Percentiles rank a stretch among this genome's conserved stretches.
These are phyloP conservation scores for Cardamine chenopodiifolia DNA, from an alignment of 345 rosid genomes.

Conservation along the genomic window DNA sequence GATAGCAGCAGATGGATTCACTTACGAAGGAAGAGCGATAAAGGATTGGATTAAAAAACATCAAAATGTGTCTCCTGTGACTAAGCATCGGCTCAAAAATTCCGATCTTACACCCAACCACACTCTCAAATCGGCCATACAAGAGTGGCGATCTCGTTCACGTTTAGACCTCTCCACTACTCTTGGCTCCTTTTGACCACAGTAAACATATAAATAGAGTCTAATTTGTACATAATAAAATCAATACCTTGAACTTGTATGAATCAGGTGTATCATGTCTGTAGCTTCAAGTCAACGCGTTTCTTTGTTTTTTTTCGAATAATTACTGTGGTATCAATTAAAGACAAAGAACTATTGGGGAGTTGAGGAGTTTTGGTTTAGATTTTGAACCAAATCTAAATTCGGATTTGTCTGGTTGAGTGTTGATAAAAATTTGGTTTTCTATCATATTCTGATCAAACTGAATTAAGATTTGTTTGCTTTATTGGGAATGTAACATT, in stretches of 20 bases:
- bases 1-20: conserved; percentile 86
- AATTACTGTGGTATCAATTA: background rate
- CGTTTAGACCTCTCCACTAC: conserved; percentile 38
- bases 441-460: background rate
- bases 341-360: background rate
- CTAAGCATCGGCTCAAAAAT: conserved; percentile 63
- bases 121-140: conserved; percentile 69
- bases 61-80: conserved; percentile 66
- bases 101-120: conserved; percentile 58
- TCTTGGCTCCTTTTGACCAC: conserved; percentile 37
- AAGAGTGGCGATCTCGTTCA: conserved; percentile 69
- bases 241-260: conserved; percentile 35
- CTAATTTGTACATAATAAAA: conserved; percentile 33
- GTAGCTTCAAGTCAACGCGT: background rate
- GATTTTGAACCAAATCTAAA: background rate
- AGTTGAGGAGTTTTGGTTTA: background rate
- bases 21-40: conserved; percentile 76
- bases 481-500: background rate
- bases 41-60: conserved; percentile 70
- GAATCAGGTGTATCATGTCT: conserved; percentile 31
- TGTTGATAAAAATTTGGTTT: background rate
- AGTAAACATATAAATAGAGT: background rate
- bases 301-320: background rate
- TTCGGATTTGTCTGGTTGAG: background rate
- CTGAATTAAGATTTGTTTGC: background rate